Percentiles rank a stretch among this genome's conserved stretches.
Evolutionary conservation across 2,329 filamentous ascomycete species (phyloP).

Genomic region (Colletotrichum plurivorum): DNA sequence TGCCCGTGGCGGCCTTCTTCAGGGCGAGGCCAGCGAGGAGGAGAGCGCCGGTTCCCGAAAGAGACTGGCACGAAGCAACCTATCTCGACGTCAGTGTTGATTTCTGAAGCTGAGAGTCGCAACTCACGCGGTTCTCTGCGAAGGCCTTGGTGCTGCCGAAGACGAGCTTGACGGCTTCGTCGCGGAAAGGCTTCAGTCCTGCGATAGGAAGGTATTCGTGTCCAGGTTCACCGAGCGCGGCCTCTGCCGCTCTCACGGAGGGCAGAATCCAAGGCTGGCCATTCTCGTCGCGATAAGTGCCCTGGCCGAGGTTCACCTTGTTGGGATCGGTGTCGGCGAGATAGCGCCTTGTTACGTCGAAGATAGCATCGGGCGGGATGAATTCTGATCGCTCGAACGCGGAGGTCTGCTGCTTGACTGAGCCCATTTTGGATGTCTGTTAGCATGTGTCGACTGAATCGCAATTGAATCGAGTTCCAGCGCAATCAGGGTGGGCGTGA

Average conservation of each 20-base stretch:
- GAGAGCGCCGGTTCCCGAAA: conserved; percentile 58
- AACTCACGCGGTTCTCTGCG: conserved; percentile 48
- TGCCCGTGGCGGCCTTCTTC: conserved; percentile 43
- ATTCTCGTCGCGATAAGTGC: conserved; percentile 55
- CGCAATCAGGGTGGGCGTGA: background rate
- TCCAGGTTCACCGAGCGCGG: conserved; percentile 41
- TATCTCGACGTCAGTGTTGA: conserved; percentile 9
- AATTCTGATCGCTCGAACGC: conserved; percentile 44
- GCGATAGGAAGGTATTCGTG: conserved; percentile 57
- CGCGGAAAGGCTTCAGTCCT: conserved; percentile 50
- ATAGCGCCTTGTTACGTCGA: conserved; percentile 52
- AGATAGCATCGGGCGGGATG: conserved; percentile 51
- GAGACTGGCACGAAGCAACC: conserved; percentile 54
- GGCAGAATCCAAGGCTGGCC: conserved; percentile 56
- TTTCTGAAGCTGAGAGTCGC: conserved; percentile 57
- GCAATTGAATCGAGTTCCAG: background rate
- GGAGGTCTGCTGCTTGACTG: conserved; percentile 27
- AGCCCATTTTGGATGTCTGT: conserved; percentile 13
- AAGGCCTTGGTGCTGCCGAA: conserved; percentile 47
- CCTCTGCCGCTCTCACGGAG: conserved; percentile 48
- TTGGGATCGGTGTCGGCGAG: conserved; percentile 47
- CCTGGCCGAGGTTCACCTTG: conserved; percentile 57
- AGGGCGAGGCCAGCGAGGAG: conserved; percentile 52
- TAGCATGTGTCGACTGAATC: background rate
- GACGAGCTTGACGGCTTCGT: conserved; percentile 49